Base-by-base conservation (phyloP, 495 filamentous ascomycete species). In the Geopyxis carbonaria region DNA sequence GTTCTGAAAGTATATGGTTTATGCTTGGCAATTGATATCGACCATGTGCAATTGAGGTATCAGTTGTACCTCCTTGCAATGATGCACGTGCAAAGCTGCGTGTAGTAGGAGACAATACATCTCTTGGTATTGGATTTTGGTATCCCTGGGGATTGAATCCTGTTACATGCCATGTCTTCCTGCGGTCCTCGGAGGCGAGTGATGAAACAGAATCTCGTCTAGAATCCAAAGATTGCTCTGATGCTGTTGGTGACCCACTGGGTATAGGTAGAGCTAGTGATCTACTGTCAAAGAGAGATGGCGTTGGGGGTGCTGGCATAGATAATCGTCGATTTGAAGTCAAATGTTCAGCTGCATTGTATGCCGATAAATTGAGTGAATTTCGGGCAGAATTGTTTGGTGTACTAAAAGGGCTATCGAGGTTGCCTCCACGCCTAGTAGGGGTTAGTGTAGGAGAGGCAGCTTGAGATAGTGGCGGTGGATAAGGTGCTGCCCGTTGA, bases 371-470 rank as follows among this genome's bases (percentile, higher is more conserved):
- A 41, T 38, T 38, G 29, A 36, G 20, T 11, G 44, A 41, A 29
- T 47, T 44, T 31, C 42, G 25, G 13, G 44, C 22, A 18, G 35
- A 38, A 42, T 41, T 40, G 22, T 35, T 40, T n/a, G 51, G 33
- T 14, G 45, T 54, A 29, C 41, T 42, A n/a, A 54, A 39, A 9
- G 51, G 51, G 21, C 50, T 54, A 37, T 51, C 52, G 16, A 43
- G 42, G 24, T 42, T 45, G 34, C 46, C 34, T 20, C 41, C 53
- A 9, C 43, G 46, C 13, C 52, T 46, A 7, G 51, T 55, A 4
- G 52, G 52, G n/a, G 52, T 56, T 3, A 27, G 43, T 29, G 49
- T 44, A 19, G 42, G 51, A 31, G 52, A 56, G n/a, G 50, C 42
- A 22, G 42, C 31, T 13, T 45, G 43, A 8, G 40, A 23, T 1